These are phyloP conservation scores for maize (Zea mays) DNA, from an alignment of 176 grass and related monocot species.

Conservation along the genomic window Zm-B73-REFERENCE-NAM-5.0 NC_050100.1:209841001-209841500, in stretches of 20 bases:
- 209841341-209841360: slow-evolving; percentile 34
- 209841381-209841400: neutral
- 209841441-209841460: slow-evolving; percentile 23
- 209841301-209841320: neutral
- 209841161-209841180: slow-evolving; percentile 10
- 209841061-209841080: slow-evolving; percentile 20
- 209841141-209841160: slow-evolving; percentile 8
- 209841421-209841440: slow-evolving; percentile 35
- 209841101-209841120: neutral
- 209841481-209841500: slow-evolving; percentile 13
- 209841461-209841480: slow-evolving; percentile 8
- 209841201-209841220: slow-evolving; percentile 3
- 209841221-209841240: slow-evolving; percentile 7
- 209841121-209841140: neutral
- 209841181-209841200: slow-evolving; percentile 12
- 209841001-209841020: neutral
- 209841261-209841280: neutral
- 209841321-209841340: slow-evolving; percentile 13
- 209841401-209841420: slow-evolving; percentile 17
- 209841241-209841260: slow-evolving; percentile 9
- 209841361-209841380: slow-evolving; percentile 14
- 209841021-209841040: neutral
- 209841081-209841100: neutral
- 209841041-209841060: neutral
- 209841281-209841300: neutral